These are phyloP conservation scores for Asterionellopsis glacialis DNA, from an alignment of 108 stramenopile species.

Conservation along the genomic window DNA sequence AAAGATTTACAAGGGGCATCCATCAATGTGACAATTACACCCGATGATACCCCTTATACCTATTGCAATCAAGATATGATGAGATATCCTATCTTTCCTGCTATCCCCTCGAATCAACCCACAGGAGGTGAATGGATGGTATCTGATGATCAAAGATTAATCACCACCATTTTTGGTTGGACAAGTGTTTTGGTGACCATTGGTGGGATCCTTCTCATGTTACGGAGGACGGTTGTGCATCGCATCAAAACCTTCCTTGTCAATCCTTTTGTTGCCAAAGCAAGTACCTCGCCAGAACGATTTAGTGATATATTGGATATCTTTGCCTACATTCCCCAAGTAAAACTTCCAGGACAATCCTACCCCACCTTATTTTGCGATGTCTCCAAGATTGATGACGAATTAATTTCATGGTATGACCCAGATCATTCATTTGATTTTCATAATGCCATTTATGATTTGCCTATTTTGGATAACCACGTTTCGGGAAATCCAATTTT, in stretches of 20 bases:
- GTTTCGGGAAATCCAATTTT: no score
- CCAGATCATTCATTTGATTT: neutral
- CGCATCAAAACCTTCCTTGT: neutral
- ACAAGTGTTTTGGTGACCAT: constrained; percentile 3
- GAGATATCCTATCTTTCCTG: constrained; percentile 1
- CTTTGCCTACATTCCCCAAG: constrained; percentile 13
- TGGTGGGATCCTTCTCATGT: neutral
- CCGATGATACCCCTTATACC: constrained; percentile 2
- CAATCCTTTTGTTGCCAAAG: neutral
- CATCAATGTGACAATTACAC: neutral
- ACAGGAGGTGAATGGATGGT: constrained; percentile 3
- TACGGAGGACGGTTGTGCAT: neutral
- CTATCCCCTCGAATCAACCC: constrained; percentile 1
- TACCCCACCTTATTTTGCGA: constrained; percentile 8
- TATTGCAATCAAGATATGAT: constrained; percentile 23
- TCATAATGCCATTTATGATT: constrained; percentile 10
- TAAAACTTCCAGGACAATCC: neutral
- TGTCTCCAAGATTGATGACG: neutral
- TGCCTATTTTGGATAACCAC: neutral
- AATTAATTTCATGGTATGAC: constrained; percentile 15
- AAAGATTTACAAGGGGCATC: neutral
- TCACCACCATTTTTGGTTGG: constrained; percentile 9
- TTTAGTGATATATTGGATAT: constrained; percentile 5
- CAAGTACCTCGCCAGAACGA: neutral
- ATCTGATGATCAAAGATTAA: neutral